Conservation (phyloP, 129 eudicot genomes). For the Sambucus nigra region DNA sequence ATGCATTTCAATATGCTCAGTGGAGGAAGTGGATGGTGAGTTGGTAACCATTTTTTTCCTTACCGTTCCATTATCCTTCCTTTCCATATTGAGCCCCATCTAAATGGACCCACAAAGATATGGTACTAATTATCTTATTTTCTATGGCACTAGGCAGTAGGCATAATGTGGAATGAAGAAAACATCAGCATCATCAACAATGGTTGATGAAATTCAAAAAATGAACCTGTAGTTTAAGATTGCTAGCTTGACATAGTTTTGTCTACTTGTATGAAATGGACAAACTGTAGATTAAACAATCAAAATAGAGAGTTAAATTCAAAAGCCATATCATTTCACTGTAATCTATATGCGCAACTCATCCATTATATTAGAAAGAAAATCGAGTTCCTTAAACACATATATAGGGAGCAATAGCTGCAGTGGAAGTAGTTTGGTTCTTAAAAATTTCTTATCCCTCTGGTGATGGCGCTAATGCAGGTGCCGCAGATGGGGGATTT, state of each 20-base stretch:
- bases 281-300: too few relatives aligned
- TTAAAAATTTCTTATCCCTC: background rate
- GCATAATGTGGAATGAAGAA: too few relatives aligned
- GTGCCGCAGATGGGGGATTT: constrained; percentile 31
- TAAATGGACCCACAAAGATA: background rate
- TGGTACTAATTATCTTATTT: too few relatives aligned
- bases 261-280: too few relatives aligned
- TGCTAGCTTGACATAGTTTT: too few relatives aligned
- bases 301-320: too few relatives aligned
- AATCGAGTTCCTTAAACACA: background rate
- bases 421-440: background rate
- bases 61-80: constrained; percentile 6
- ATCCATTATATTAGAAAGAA: background rate
- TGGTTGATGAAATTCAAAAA: too few relatives aligned
- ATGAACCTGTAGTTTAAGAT: too few relatives aligned
- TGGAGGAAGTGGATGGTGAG: constrained; percentile 44
- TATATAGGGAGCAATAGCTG: background rate
- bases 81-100: background rate
- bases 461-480: constrained; percentile 49
- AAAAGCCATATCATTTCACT: background rate
- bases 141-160: too few relatives aligned
- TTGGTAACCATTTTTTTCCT: constrained; percentile 24
- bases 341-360: background rate
- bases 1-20: constrained; percentile 5
- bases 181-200: too few relatives aligned